Conservation (phyloP, 73 alveolate species). For the Breviolum minutum region DNA sequence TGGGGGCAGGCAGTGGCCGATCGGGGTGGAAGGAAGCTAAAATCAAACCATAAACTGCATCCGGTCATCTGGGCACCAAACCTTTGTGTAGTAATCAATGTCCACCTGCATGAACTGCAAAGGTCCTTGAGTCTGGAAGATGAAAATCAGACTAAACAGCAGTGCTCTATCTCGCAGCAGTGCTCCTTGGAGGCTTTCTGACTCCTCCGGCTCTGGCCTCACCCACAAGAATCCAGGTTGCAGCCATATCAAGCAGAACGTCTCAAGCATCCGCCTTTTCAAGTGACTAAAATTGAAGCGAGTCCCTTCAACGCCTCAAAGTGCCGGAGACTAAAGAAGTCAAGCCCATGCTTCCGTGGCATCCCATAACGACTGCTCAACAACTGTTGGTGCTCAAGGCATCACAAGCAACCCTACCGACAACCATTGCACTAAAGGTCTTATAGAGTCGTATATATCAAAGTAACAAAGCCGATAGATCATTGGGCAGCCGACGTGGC, state of each 20-base stretch:
- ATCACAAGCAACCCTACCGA: too few species aligned
- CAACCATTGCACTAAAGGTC: too few species aligned
- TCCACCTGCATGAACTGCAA: conserved; percentile 94
- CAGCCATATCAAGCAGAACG: neutral
- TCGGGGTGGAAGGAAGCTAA: neutral
- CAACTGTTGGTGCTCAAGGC: neutral
- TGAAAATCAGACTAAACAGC: neutral
- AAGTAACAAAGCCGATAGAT: neutral
- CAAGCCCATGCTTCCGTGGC: too few species aligned
- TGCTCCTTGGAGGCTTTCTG: conserved; percentile 5
- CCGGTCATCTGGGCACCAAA: neutral
- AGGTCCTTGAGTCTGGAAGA: conserved; percentile 19
- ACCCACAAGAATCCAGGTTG: neutral
- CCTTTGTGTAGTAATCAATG: conserved; percentile 92
- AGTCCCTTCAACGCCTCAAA: conserved; percentile 28
- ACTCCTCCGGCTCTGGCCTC: conserved; percentile 58
- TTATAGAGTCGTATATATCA: too few species aligned
- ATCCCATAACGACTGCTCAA: too few species aligned
- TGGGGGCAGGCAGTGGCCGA: neutral
- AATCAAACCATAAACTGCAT: neutral
- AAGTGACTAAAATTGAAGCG: conserved; percentile 39
- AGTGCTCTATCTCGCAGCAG: neutral
- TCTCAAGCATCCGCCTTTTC: neutral
- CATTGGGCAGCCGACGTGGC: conserved; percentile 4
- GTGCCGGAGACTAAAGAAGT: too few species aligned